These are phyloP conservation scores for Climacium dendroides DNA, from an alignment of 225 moss, liverwort and hornwort species.

Conservation along the genomic window DNA sequence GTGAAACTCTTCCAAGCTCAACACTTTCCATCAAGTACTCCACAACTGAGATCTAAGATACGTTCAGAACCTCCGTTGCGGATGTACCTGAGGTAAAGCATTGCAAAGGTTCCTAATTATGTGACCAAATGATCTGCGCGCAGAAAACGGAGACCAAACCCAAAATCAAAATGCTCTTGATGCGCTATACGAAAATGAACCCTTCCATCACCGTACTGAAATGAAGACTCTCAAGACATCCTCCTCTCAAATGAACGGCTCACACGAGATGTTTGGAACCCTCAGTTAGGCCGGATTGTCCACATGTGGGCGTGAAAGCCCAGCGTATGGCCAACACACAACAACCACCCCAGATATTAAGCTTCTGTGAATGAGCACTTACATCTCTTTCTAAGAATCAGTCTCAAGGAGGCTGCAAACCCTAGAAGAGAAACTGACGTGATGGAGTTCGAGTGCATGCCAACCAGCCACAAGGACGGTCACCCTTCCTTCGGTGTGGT, in stretches of 20 bases:
- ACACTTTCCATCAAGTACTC: background rate
- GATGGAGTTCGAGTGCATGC: background rate
- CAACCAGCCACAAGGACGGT: background rate
- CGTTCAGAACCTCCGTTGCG: background rate
- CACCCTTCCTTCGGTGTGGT: conserved; percentile 25
- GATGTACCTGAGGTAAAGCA: background rate
- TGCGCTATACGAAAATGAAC: background rate
- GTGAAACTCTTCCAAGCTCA: background rate
- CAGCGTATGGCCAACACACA: background rate
- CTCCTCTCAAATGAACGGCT: background rate
- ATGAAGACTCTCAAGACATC: no score
- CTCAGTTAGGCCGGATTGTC: conserved; percentile 5
- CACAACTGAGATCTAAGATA: background rate
- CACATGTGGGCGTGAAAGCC: conserved; percentile 4
- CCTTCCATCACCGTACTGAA: background rate
- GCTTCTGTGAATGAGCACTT: background rate
- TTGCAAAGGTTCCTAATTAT: background rate
- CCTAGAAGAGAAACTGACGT: background rate
- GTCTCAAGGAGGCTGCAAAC: background rate
- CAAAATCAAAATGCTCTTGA: background rate
- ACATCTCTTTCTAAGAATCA: background rate
- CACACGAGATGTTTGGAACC: background rate
- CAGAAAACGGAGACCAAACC: no score
- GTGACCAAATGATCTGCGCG: background rate
- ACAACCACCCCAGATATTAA: background rate